phyloP scores from a whole-genome alignment of 768 basidiomycete species.

The Dacryopinax spathularia region DNA sequence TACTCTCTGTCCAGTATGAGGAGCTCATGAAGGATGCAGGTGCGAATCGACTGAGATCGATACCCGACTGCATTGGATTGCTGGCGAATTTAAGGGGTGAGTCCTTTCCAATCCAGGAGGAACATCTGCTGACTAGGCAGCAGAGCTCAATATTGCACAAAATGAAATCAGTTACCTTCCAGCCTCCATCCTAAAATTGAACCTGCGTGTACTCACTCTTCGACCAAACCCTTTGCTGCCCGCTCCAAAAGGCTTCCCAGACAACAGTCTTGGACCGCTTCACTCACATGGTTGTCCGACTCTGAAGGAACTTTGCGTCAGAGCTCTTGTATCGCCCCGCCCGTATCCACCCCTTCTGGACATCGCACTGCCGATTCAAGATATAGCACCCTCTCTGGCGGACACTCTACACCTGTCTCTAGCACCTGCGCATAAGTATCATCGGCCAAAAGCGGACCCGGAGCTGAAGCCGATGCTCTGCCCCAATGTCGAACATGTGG shows the following conservation, averaged over 20 bases:
- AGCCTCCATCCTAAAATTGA: neutral
- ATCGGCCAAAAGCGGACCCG: neutral
- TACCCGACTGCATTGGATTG: neutral
- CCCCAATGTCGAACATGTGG: neutral
- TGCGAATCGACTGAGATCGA: neutral
- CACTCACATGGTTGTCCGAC: neutral
- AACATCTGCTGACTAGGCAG: neutral
- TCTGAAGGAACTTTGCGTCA: neutral
- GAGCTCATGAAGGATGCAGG: neutral
- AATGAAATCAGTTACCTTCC: neutral
- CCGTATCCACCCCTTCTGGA: neutral
- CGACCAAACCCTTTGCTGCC: neutral
- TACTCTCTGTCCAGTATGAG: neutral
- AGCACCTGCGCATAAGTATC: neutral
- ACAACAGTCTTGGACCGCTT: neutral
- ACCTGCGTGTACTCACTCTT: neutral
- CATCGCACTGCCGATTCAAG: neutral
- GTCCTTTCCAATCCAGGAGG: neutral
- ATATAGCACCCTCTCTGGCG: neutral
- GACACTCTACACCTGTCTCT: neutral
- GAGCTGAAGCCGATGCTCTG: neutral
- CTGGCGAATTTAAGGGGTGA: neutral
- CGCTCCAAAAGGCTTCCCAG: neutral
- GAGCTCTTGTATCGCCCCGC: neutral
- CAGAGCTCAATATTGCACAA: neutral